phyloP scores from a whole-genome alignment of 768 basidiomycete genomes.

The Agaricus sinodeliciosus region DNA sequence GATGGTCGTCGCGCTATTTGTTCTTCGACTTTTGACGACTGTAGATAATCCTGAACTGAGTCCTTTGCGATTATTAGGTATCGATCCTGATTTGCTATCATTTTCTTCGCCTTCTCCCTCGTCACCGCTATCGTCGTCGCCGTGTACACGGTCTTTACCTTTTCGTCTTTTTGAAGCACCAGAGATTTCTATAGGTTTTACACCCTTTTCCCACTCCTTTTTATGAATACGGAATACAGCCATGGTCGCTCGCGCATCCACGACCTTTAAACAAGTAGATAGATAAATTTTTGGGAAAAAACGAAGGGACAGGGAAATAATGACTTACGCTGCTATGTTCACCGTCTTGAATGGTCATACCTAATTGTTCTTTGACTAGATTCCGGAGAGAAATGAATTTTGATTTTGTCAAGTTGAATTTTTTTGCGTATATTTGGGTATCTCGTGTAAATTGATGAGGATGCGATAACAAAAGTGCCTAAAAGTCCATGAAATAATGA shows the following conservation, averaged over 20 bases:
- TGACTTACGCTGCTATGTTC: slow-evolving; percentile 84
- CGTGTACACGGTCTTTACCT: slow-evolving; percentile 7
- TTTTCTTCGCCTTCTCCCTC: background rate
- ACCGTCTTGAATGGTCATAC: slow-evolving; percentile 73
- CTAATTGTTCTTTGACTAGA: slow-evolving; percentile 75
- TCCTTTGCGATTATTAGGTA: slow-evolving; percentile 32
- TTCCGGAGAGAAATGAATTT: slow-evolving; percentile 72
- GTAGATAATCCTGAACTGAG: slow-evolving; percentile 59
- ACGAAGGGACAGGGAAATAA: background rate
- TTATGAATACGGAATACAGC: slow-evolving; percentile 82
- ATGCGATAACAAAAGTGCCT: slow-evolving; percentile 70
- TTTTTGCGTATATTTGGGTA: slow-evolving; percentile 58
- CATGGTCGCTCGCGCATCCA: slow-evolving; percentile 93
- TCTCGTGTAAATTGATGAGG: slow-evolving; percentile 59
- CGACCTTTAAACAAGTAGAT: slow-evolving; percentile 48
- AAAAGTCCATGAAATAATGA: background rate
- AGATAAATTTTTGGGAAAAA: background rate
- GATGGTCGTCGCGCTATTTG: background rate
- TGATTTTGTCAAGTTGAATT: slow-evolving; percentile 53
- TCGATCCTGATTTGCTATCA: slow-evolving; percentile 10
- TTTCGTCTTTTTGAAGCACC: slow-evolving; percentile 13
- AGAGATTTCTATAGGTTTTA: slow-evolving; percentile 10
- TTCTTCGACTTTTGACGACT: slow-evolving; percentile 28
- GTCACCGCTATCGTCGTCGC: slow-evolving; percentile 4
- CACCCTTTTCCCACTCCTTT: slow-evolving; percentile 67